Base-by-base conservation (phyloP, 2,329 filamentous ascomycete genomes). In the Pseudofabraea citricarpa region DNA sequence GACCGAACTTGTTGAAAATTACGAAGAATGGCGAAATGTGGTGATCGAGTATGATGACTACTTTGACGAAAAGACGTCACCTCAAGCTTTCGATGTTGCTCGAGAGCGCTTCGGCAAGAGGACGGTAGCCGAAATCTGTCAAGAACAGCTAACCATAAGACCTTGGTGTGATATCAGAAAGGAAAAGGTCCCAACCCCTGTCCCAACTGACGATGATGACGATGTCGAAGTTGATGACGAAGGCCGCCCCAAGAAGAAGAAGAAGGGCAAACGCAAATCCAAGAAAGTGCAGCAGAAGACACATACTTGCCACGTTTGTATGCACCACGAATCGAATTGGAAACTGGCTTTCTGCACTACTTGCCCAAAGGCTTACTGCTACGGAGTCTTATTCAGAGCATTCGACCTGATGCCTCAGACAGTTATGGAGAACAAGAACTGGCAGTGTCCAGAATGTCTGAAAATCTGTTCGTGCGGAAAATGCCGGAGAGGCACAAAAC, bases 101-200 rank as follows among this genome's bases (percentile, higher is more conserved):
- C 74, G 83, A 24, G 77, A 78, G 52, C 76, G 74, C 36, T 67
- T 79, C 6, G 78, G 76, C 13, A 90, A 84, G 62, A 95, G 90
- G 60, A 85, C 90, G 0, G 72, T 95, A 6, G 91, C 91, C 5
- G 85, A 96, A 56, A 83, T 97, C n/a, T 97, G 90, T 61, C 91
- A 96, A 62, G 87, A 94, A 52, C 88, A 95, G 55, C 70, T 97
- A 13, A 81, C 78, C 50, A 70, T 77, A 41, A 78, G 93, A 24
- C 90, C 91, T 0, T 96, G 84, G 74, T 84, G 85, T 16, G 88
- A 96, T 56, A 82, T 90, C 38, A 85, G 79, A 7, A 48, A 41
- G 3, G 39, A 43, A 10, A 47, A 45, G 15, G 52, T 56, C 15
- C 49, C 48, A 3, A 53, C 52, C 27, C 54, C 67, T 6, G 67